Base-by-base conservation (phyloP, 2,329 filamentous ascomycete species). In the Colletotrichum eremochloae region DNA sequence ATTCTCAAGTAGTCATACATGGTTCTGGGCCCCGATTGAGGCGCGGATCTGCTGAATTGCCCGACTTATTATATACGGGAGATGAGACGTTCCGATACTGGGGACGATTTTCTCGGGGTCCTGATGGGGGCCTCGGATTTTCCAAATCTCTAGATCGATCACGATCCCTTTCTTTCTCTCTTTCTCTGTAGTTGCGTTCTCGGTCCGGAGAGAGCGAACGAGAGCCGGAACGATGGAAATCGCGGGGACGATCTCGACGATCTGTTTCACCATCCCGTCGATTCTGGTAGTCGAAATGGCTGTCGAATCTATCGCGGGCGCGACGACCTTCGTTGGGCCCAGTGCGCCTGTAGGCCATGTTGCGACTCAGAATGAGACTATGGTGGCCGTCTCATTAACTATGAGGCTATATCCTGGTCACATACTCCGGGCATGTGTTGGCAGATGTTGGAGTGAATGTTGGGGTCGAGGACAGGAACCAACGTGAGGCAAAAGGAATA, bases 241-340 rank as follows among this genome's bases (percentile, higher is more conserved):
- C 55, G n/a, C 63, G 58, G 38, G 62, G 61, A 12, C 48, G 42
- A 29, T 48, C 56, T 31, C 44, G 63, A 14, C 71, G 52, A 33
- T 68, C 69, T 52, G 63, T 55, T 67, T 74, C 69, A 9, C 60
- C 68, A 29, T 68, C 72, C n/a, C 68, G 64, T 24, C 71, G 64
- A 50, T 73, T 58, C 18, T 48, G 42, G 63, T 67, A 64, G 29
- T 66, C 53, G 33, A 38, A 58, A 3, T 53, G 31, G 2, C 63
- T 61, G 24, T 71, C 67, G 2, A 66, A 53, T 8, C 73, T 67
- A 8, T 74, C 74, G 11, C 72, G 67, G 14, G 68, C 74, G 0
- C 66, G 68, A 44, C 75, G 74, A 42, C 72, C 67, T 31, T 74
- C 71, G 9, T 73, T 64, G 36, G 75, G 14, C 3, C 46, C 50